Evolutionary conservation across 257 asterid genomes (phyloP), one percentile per base, ranked within the genome.

Genomic region (Petunia secreta): DNA sequence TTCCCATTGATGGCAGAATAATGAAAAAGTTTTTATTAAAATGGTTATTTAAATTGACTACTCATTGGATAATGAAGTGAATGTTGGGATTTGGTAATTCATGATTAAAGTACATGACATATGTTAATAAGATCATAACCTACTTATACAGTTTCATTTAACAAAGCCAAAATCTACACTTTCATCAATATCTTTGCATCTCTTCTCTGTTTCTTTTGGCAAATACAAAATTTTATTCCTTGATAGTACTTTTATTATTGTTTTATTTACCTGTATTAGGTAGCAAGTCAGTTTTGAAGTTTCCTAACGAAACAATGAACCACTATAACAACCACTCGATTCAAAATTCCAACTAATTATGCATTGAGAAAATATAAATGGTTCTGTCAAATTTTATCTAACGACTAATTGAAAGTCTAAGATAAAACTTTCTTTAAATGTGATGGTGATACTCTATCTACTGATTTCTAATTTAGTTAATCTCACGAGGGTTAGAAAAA

Each of bases 391-490:
- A 65, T 15, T 13, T 65, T n/a, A 65, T 39, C 13, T 40, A 14
- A 13, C 3, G 74, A 40, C 9, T 0, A 14, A 25, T 25, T 25
- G 25, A 25, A 25, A 65, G 13, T 39, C 73, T 64, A 39, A 64
- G 11, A 13, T 53, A 6, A 40, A 65, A 65, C 40, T 65, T 43
- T 67, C 55, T 67, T n/a, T 71, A 71, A 25, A 50, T 48, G 60
- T 71, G 44, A 71, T 48, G 44, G 60, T 5, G 77, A 71, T 71
- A 44, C 44, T 44, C 44, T 48, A 10, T 71, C 60, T 71, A 71
- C 77, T 71, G 4, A 48, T 25, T 48, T 48, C 10, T 34, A 2
- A 10, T 44, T 44, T 48, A 48, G 58, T 71, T 11, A 71, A 48
- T 48, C 44, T 25, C 54, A 71, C 10, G 44, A 48, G 43, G 60